Evolutionary conservation across 257 asterid species (phyloP).

Genomic region (Solanum chiquidenum): DNA sequence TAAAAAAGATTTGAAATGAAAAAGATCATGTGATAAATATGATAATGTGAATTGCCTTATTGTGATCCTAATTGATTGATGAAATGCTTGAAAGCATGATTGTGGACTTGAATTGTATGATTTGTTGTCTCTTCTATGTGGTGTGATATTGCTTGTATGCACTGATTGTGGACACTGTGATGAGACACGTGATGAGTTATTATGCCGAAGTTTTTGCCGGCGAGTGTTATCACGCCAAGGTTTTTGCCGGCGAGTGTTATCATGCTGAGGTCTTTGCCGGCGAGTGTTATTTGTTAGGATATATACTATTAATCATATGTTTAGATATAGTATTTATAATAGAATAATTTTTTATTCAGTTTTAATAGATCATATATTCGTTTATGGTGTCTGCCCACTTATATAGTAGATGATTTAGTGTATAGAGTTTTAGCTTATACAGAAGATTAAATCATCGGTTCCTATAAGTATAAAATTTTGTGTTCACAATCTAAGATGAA

Average conservation of each 20-base stretch:
- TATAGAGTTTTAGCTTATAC: too few species aligned
- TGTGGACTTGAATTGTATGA: not conserved
- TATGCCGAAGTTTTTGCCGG: too few species aligned
- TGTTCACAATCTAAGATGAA: too few species aligned
- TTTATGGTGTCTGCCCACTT: too few species aligned
- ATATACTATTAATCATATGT: not conserved
- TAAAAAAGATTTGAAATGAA: too few species aligned
- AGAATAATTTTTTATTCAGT: too few species aligned
- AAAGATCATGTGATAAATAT: not conserved
- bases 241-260: not conserved
- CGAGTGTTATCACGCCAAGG: not conserved
- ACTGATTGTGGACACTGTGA: not conserved
- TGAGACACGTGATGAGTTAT: not conserved
- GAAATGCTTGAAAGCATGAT: not conserved
- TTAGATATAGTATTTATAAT: not conserved
- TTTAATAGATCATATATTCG: not conserved
- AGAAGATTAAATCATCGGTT: too few species aligned
- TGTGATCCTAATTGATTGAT: not conserved
- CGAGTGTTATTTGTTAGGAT: not conserved
- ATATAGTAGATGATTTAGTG: too few species aligned
- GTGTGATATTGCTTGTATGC: not conserved
- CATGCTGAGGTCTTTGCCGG: not conserved
- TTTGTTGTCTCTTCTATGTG: not conserved
- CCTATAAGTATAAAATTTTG: too few species aligned
- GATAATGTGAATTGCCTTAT: not conserved